Evolutionary conservation across 2,329 filamentous ascomycete genomes (phyloP).

Genomic region (Cryphonectria radicalis): DNA sequence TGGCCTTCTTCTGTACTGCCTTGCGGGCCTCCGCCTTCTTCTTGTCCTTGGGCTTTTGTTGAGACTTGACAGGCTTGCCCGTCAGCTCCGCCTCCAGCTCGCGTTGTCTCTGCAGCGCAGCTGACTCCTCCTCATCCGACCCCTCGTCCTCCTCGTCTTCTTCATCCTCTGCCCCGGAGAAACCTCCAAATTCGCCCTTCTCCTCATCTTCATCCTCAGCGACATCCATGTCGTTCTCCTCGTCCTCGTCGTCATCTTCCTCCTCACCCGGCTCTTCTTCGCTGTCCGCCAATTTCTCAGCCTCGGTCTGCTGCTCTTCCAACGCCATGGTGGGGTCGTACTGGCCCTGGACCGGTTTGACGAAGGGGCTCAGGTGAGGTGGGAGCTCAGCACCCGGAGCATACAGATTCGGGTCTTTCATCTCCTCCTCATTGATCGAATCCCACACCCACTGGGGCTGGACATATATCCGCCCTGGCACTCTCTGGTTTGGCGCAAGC

Average conservation of each 20-base stretch:
- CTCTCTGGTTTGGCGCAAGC: slow-evolving; percentile 67
- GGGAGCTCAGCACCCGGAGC: slow-evolving; percentile 87
- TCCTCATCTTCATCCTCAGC: slow-evolving; percentile 51
- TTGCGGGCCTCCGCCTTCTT: slow-evolving; percentile 73
- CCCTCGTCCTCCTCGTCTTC: slow-evolving; percentile 59
- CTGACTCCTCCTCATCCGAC: slow-evolving; percentile 57
- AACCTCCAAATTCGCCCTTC: slow-evolving; percentile 52
- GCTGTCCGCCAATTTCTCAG: slow-evolving; percentile 70
- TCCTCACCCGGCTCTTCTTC: slow-evolving; percentile 51
- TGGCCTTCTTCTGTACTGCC: slow-evolving; percentile 70
- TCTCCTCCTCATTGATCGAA: slow-evolving; percentile 86
- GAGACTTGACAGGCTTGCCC: slow-evolving; percentile 64
- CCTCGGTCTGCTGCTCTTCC: slow-evolving; percentile 85
- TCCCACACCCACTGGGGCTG: slow-evolving; percentile 99
- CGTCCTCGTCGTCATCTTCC: slow-evolving; percentile 46
- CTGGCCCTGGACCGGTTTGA: slow-evolving; percentile 81
- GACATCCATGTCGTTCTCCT: slow-evolving; percentile 55
- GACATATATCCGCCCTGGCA: slow-evolving; percentile 90
- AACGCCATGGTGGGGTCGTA: slow-evolving; percentile 90
- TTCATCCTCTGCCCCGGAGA: slow-evolving; percentile 49
- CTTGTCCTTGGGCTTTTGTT: slow-evolving; percentile 60
- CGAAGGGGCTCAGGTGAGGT: slow-evolving; percentile 94
- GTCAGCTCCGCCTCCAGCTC: slow-evolving; percentile 92
- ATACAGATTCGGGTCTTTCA: slow-evolving; percentile 86
- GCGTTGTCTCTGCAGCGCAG: slow-evolving; percentile 74